Percentiles rank a stretch among this genome's conserved stretches.
Evolutionary conservation across 768 basidiomycete species (phyloP).

Genomic region (Lyophyllum semitale): DNA sequence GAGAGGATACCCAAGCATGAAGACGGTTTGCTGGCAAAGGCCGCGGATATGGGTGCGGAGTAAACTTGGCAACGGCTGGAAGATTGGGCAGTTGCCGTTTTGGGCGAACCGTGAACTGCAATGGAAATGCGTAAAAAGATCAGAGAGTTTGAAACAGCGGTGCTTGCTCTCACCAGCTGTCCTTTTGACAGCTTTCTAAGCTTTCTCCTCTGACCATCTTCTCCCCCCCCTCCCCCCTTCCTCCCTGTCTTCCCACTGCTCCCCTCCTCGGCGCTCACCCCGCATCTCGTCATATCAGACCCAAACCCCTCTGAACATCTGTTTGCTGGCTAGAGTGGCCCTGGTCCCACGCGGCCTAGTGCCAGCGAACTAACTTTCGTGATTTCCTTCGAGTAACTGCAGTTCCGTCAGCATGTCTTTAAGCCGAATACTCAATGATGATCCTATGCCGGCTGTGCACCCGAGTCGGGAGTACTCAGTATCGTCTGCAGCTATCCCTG

Average conservation of each 20-base stretch:
- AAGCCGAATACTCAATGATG: conserved; percentile 79
- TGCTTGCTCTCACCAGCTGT: conserved; percentile 22
- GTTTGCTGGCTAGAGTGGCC: conserved; percentile 8
- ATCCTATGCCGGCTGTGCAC: conserved; percentile 46
- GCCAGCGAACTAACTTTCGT: conserved; percentile 7
- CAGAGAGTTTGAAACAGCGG: conserved; percentile 32
- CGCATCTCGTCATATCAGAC: not conserved
- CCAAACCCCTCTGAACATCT: conserved; percentile 7
- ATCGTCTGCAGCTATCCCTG: conserved; percentile 23
- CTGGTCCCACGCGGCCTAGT: conserved; percentile 38
- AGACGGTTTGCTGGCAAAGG: not conserved
- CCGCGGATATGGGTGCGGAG: conserved; percentile 10
- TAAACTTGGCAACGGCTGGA: conserved; percentile 4
- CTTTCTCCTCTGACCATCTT: conserved; percentile 15
- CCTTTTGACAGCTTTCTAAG: conserved; percentile 23
- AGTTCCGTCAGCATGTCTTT: conserved; percentile 59
- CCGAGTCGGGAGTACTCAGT: conserved; percentile 32
- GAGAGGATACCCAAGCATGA: conserved; percentile 1
- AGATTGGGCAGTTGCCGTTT: conserved; percentile 23
- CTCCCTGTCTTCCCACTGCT: conserved; percentile 12
- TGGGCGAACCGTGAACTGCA: conserved; percentile 28
- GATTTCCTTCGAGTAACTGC: not conserved
- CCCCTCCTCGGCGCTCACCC: conserved; percentile 10
- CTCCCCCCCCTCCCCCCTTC: conserved; percentile 16
- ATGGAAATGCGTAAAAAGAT: conserved; percentile 34